Percentiles rank a stretch among this genome's conserved stretches.
These are phyloP conservation scores for Penicillium bialowiezense DNA, from an alignment of 495 filamentous ascomycete species.

Conservation along the genomic window DNA sequence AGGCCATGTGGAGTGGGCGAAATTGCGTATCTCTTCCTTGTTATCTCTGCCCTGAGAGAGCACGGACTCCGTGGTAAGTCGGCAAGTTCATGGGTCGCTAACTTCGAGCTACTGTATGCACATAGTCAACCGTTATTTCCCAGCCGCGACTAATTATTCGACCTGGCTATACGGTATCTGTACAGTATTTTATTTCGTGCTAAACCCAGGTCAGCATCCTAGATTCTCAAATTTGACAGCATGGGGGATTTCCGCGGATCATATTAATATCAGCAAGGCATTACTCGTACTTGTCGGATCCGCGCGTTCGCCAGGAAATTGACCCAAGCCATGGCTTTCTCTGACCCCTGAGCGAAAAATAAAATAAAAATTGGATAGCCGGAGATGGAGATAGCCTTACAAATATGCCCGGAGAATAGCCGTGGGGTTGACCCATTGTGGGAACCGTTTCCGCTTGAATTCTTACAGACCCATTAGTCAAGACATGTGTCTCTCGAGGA, in stretches of 20 bases:
- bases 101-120: background rate
- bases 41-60: background rate
- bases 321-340: too few relatives aligned
- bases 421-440: slow-evolving; percentile 1
- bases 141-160: background rate
- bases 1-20: slow-evolving; percentile 13
- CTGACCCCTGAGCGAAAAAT: background rate
- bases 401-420: slow-evolving; percentile 2
- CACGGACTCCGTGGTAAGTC: background rate
- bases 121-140: background rate
- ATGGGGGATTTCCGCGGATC: too few relatives aligned
- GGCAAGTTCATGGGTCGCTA: slow-evolving; percentile 2
- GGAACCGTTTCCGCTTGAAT: background rate
- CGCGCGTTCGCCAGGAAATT: too few relatives aligned
- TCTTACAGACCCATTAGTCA: background rate
- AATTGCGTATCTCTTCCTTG: slow-evolving; percentile 1
- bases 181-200: background rate
- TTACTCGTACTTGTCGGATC: too few relatives aligned
- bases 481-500: background rate
- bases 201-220: too few relatives aligned
- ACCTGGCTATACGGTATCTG: too few relatives aligned
- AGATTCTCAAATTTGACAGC: too few relatives aligned
- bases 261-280: too few relatives aligned
- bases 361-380: background rate
- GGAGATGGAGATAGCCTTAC: too few relatives aligned